A percentile compares a stretch with the other conserved stretches of the same genome.
Evolutionary conservation across 1,139 yeast species (phyloP).

Genomic region (Geotrichum carabidarum): DNA sequence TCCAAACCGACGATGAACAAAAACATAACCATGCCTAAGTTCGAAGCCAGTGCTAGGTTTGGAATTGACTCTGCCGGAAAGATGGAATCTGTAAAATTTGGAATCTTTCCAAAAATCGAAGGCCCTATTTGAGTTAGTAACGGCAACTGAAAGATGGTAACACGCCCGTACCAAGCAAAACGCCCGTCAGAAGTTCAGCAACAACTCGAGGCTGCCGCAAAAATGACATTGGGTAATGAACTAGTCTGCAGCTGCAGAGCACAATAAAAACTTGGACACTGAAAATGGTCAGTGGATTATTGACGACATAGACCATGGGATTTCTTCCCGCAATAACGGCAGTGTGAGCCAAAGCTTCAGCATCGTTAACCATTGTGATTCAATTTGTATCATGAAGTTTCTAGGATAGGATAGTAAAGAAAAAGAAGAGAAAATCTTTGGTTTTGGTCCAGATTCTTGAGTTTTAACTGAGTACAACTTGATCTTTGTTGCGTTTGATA

Average conservation of each 20-base stretch:
- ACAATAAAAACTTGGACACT: slow-evolving; percentile 39
- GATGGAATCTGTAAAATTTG: slow-evolving; percentile 56
- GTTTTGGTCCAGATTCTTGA: no score
- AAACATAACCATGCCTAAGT: slow-evolving; percentile 65
- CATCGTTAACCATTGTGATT: no score
- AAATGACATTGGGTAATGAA: slow-evolving; percentile 55
- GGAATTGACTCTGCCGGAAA: slow-evolving; percentile 61
- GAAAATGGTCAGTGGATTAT: no score
- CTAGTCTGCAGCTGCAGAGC: slow-evolving; percentile 48
- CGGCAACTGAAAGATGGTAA: not conserved
- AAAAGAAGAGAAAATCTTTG: no score
- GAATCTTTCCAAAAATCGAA: slow-evolving; percentile 62
- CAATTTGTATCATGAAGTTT: no score
- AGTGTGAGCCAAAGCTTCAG: no score
- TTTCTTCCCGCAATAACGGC: no score
- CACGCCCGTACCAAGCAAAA: slow-evolving; percentile 53
- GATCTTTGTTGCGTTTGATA: no score
- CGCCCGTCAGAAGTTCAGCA: slow-evolving; percentile 73
- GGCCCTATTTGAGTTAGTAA: slow-evolving; percentile 20
- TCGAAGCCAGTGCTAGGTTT: slow-evolving; percentile 61
- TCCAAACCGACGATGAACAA: slow-evolving; percentile 73
- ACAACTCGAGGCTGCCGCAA: slow-evolving; percentile 71
- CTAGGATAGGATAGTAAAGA: no score
- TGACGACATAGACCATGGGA: no score
- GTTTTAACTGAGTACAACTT: no score